Conservation (phyloP, 2,329 filamentous ascomycete genomes). For the Microdochium paspali region DNA sequence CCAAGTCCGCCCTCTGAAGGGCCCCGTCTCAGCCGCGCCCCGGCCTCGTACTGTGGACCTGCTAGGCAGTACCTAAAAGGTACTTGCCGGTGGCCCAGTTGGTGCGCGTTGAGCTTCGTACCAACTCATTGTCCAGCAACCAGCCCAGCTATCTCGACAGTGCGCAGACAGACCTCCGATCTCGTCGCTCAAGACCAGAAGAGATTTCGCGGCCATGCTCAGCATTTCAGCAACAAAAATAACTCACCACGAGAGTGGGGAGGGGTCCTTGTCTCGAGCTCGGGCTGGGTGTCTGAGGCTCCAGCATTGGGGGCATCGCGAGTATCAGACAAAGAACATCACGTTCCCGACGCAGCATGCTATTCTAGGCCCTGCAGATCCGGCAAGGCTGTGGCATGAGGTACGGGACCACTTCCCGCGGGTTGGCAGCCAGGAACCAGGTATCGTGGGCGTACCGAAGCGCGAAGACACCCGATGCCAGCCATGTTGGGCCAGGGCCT, state of each 20-base stretch:
- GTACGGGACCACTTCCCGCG: neutral
- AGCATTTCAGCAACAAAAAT: neutral
- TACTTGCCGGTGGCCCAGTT: neutral
- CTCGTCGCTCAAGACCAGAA: neutral
- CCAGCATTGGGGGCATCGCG: neutral
- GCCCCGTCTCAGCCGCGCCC: neutral
- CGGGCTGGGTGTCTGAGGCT: neutral
- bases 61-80: neutral
- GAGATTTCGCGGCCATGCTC: neutral
- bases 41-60: neutral
- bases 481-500: neutral
- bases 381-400: neutral
- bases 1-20: neutral
- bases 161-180: neutral
- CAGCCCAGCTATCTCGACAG: neutral
- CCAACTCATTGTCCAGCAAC: neutral
- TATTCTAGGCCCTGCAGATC: neutral
- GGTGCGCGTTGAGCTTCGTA: neutral
- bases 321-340: neutral
- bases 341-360: neutral
- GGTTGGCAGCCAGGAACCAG: neutral
- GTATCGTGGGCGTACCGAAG: neutral
- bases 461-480: constrained; percentile 1
- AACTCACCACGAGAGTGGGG: neutral
- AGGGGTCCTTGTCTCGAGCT: neutral